Conservation (phyloP, 1,284 basidiomycete genomes). For the Cystobasidium sp. region DNA sequence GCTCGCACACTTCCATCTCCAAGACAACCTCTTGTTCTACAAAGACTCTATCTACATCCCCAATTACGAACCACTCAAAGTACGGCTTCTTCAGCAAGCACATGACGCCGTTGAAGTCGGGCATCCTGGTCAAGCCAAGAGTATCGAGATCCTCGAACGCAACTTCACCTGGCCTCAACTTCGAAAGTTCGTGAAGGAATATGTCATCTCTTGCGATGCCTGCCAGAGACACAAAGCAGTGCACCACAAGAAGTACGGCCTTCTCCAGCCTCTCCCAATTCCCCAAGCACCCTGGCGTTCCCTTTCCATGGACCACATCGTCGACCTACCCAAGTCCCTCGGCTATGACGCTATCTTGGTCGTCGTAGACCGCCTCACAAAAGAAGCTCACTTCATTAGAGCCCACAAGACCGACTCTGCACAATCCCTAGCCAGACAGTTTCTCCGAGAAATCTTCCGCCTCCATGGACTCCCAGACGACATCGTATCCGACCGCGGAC, state of each 20-base stretch:
- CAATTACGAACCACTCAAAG: constrained; percentile 39
- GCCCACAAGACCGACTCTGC: constrained; percentile 47
- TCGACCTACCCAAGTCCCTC: constrained; percentile 59
- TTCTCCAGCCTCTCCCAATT: constrained; percentile 57
- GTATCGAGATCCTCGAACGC: constrained; percentile 50
- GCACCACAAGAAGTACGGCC: constrained; percentile 54
- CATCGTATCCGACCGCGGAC: constrained; percentile 6
- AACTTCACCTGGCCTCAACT: constrained; percentile 58
- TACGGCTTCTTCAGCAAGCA: constrained; percentile 45
- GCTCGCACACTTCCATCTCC: background rate
- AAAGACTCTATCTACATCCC: constrained; percentile 56
- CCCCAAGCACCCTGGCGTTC: constrained; percentile 57
- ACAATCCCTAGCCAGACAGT: constrained; percentile 17
- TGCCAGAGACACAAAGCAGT: constrained; percentile 59
- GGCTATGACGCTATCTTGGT: constrained; percentile 60
- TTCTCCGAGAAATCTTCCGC: constrained; percentile 47
- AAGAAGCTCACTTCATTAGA: constrained; percentile 59
- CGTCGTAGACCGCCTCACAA: constrained; percentile 60
- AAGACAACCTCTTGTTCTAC: background rate
- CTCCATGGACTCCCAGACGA: constrained; percentile 48
- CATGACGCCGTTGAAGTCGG: constrained; percentile 55
- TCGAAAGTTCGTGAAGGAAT: constrained; percentile 53
- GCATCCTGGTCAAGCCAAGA: constrained; percentile 61
- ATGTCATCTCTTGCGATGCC: constrained; percentile 56
- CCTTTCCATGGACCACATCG: constrained; percentile 62